Evolutionary conservation across 2,329 filamentous ascomycete genomes (phyloP).

Genomic region (Trichoderma asperellum): DNA sequence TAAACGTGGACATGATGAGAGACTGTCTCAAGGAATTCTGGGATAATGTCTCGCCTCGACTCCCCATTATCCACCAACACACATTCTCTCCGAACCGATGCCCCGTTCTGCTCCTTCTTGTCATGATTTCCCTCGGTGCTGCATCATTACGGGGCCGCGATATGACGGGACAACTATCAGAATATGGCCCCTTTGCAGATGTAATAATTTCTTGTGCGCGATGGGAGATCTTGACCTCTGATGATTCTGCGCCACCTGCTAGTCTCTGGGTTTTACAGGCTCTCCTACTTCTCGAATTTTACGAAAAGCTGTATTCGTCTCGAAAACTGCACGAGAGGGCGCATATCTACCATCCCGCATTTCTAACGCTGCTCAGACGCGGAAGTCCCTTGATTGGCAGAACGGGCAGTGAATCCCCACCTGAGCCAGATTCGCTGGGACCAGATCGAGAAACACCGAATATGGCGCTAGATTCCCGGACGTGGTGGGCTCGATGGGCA

Average conservation of each 20-base stretch:
- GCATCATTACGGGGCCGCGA: constrained; percentile 71
- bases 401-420: constrained; percentile 77
- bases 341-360: constrained; percentile 87
- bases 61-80: constrained; percentile 86
- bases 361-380: constrained; percentile 80
- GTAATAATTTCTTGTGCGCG: constrained; percentile 73
- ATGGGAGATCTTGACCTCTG: constrained; percentile 82
- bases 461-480: constrained; percentile 46
- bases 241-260: constrained; percentile 80
- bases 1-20: constrained; percentile 81
- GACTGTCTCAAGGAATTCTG: constrained; percentile 87
- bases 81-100: constrained; percentile 84
- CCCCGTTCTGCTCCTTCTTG: constrained; percentile 74
- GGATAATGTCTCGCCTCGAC: constrained; percentile 80
- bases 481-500: constrained; percentile 86
- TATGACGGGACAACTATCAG: constrained; percentile 55
- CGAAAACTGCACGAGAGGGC: constrained; percentile 81
- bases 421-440: constrained; percentile 48
- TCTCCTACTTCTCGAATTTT: constrained; percentile 79
- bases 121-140: constrained; percentile 84
- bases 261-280: constrained; percentile 89
- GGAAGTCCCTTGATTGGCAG: constrained; percentile 84
- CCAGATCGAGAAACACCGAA: constrained; percentile 46
- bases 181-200: constrained; percentile 55
- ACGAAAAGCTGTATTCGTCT: constrained; percentile 90